phyloP scores from a whole-genome alignment of 2,329 filamentous ascomycete genomes.

The Basipetospora chlamydospora region DNA sequence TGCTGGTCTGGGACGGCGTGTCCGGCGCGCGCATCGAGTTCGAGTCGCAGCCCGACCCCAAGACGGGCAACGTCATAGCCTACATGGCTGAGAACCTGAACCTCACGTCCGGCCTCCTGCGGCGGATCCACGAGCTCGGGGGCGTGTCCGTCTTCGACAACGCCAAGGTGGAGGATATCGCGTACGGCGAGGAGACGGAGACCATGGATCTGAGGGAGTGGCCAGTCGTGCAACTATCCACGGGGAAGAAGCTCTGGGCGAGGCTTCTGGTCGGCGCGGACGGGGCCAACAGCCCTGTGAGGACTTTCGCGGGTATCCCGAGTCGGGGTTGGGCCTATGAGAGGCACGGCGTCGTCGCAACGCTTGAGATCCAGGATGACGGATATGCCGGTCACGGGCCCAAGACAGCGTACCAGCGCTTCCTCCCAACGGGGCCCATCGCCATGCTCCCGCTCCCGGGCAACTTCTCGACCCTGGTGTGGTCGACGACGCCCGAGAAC shows the following conservation, averaged over 20 bases:
- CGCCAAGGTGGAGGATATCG: conserved; percentile 66
- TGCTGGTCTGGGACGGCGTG: conserved; percentile 97
- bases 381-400: conserved; percentile 36
- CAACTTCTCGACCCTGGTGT: conserved; percentile 73
- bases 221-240: conserved; percentile 67
- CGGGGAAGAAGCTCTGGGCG: conserved; percentile 55
- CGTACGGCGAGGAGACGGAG: conserved; percentile 53
- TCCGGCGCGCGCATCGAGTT: conserved; percentile 81
- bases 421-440: conserved; percentile 81
- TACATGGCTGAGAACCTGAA: conserved; percentile 97
- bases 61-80: conserved; percentile 53
- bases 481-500: conserved; percentile 77
- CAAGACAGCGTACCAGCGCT: conserved; percentile 86
- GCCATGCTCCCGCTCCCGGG: conserved; percentile 83
- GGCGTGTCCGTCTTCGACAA: conserved; percentile 59
- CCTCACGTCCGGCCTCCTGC: conserved; percentile 63
- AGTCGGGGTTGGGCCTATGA: conserved; percentile 88
- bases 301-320: conserved; percentile 73
- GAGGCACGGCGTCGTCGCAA: conserved; percentile 82
- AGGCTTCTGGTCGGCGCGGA: conserved; percentile 85
- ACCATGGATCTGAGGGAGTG: conserved; percentile 68
- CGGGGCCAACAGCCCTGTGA: conserved; percentile 86
- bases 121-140: conserved; percentile 54
- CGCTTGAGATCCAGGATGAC: conserved; percentile 54
- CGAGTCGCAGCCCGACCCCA: conserved; percentile 41